Conservation (phyloP, 495 filamentous ascomycete genomes). For the Ramalina intermedia region DNA sequence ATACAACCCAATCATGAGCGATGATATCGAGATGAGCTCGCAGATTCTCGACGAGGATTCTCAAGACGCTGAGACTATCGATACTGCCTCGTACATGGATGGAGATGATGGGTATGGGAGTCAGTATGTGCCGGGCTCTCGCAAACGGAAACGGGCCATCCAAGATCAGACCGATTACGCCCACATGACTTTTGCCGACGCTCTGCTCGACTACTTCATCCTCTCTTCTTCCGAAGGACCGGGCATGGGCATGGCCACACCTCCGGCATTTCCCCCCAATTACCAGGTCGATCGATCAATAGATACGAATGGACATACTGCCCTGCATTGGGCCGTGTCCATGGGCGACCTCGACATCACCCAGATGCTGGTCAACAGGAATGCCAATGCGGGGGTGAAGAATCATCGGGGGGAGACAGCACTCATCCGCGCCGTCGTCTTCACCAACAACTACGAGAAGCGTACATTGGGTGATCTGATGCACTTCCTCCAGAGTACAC, state of each 20-base stretch:
- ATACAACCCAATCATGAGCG: conserved; percentile 20
- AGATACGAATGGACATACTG: conserved; percentile 76
- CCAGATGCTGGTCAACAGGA: conserved; percentile 62
- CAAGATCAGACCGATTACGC: conserved; percentile 55
- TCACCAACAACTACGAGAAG: conserved; percentile 92
- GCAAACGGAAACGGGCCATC: conserved; percentile 60
- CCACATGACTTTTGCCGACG: conserved; percentile 80
- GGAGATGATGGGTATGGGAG: conserved; percentile 62
- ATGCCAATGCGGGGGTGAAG: conserved; percentile 49
- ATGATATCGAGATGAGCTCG: conserved; percentile 40
- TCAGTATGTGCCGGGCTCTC: conserved; percentile 49
- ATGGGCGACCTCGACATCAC: conserved; percentile 95
- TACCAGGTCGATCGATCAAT: conserved; percentile 81
- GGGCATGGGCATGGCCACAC: conserved; percentile 36
- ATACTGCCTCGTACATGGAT: conserved; percentile 66
- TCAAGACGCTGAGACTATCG: conserved; percentile 63
- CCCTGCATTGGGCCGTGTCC: conserved; percentile 92
- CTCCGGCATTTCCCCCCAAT: conserved; percentile 63
- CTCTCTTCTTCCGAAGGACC: conserved; percentile 55
- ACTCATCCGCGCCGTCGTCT: conserved; percentile 83
- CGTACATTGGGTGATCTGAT: conserved; percentile 70
- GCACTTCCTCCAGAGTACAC: conserved; percentile 59
- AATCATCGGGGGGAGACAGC: conserved; percentile 83
- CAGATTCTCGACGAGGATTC: conserved; percentile 69
- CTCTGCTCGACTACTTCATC: conserved; percentile 90